Evolutionary conservation across 192 early-diverging fungal genomes (phyloP), one percentile per base, ranked within the genome.

Genomic region (Coemansia sp.): DNA sequence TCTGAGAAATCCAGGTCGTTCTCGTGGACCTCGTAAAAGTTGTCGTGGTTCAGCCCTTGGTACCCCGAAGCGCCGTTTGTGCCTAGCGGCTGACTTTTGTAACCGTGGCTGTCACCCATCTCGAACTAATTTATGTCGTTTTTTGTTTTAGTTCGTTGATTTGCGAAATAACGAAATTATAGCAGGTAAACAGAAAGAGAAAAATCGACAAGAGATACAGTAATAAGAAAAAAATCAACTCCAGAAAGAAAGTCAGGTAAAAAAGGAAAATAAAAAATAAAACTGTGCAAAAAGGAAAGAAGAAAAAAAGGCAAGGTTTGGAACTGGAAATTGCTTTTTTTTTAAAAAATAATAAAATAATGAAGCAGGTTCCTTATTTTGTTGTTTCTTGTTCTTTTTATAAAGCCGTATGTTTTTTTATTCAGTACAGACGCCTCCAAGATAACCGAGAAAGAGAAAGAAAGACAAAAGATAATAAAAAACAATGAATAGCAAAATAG

Each of bases 61-160:
- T 76, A 76, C 4, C 57, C 77, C 3, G 68, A 61, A 12, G 60
- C 38, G n/a, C 63, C 63, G 31, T 40, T 49, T 29, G 73, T 45
- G 45, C 38, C 38, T 32, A 63, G 45, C 25, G 65, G 68, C 57
- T 42, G 62, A 32, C 69, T 66, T 49, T 73, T 73, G 51, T 67
- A 64, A 48, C 61, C 56, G 38, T 72, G 68, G 65, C 78, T 67
- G 54, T 81, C 78, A 64, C 64, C 75, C 78, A 81, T 81, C 70
- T 75, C 61, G 59, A 38, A 38, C 12, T 14, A 31, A 29, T 56
- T 29, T 56, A 56, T 56, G 30, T 31, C 32, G 54, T 32, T 32
- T 20, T 56, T 20, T 29, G 14, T 32, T 56, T 50, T 50, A n/a
- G 49, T 6, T 32, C 32, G 34, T 48, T 65, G 60, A 60, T 67